Percentiles rank a stretch among this genome's conserved stretches.
These are phyloP conservation scores for Phytomonas sp. DNA, from an alignment of 208 protist species.

Conservation along the genomic window DNA sequence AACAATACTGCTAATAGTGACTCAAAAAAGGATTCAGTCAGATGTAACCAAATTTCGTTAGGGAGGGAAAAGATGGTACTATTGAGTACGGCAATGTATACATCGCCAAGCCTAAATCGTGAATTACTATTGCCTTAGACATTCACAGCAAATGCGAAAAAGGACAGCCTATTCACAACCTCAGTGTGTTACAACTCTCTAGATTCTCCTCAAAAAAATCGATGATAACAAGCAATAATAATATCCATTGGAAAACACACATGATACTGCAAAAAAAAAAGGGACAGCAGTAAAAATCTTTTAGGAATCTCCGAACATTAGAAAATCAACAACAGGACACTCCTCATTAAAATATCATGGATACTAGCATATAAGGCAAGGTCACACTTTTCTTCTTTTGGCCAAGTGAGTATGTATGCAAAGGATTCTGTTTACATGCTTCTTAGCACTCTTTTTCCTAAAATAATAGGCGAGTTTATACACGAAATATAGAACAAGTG, in stretches of 20 bases:
- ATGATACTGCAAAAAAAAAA: background rate
- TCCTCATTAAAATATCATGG: background rate
- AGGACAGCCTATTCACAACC: background rate
- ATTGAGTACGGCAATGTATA: background rate
- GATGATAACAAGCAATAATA: background rate
- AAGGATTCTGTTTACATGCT: background rate
- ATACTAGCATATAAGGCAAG: background rate
- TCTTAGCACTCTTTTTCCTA: background rate
- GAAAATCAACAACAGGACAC: background rate
- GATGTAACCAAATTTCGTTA: background rate
- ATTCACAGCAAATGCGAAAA: background rate
- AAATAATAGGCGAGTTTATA: background rate
- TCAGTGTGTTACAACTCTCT: background rate
- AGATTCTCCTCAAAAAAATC: background rate
- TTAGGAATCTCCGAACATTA: background rate
- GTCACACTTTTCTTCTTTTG: background rate
- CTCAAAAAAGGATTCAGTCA: background rate
- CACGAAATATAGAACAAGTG: background rate
- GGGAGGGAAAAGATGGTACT: background rate
- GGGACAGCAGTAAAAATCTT: background rate
- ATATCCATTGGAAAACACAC: background rate
- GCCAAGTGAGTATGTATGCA: background rate
- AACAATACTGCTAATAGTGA: background rate
- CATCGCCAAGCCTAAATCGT: background rate
- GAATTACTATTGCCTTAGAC: background rate